Evolutionary conservation across 176 grass and related monocot species (phyloP).

Genomic region (Chloris gayana): DNA sequence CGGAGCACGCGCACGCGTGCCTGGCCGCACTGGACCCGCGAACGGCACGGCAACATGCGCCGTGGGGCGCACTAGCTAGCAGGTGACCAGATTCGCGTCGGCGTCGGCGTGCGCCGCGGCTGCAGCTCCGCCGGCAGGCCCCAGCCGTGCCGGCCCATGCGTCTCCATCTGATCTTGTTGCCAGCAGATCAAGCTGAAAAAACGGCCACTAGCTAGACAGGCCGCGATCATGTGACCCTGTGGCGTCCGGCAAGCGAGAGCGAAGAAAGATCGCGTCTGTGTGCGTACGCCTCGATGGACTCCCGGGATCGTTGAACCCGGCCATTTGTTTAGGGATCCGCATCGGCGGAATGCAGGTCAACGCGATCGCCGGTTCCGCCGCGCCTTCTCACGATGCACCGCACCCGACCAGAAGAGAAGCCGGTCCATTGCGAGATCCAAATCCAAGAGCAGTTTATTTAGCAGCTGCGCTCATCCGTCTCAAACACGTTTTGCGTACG

Average conservation of each 20-base stretch:
- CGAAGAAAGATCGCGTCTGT: no score
- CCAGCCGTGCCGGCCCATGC: background rate
- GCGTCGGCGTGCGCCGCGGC: conserved; percentile 16
- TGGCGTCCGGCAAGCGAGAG: no score
- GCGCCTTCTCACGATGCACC: background rate
- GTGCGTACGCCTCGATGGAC: background rate
- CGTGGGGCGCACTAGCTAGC: conserved; percentile 3
- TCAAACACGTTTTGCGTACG: no score
- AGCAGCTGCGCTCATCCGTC: no score
- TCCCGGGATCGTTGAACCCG: background rate
- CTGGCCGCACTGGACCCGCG: background rate
- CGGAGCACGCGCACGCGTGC: background rate
- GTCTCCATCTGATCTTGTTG: no score
- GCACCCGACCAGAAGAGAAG: no score
- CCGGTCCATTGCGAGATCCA: no score
- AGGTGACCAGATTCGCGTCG: background rate
- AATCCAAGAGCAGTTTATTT: no score
- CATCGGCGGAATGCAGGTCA: background rate
- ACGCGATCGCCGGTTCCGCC: background rate
- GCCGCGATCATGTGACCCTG: no score
- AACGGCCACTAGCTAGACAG: no score
- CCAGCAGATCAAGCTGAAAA: no score
- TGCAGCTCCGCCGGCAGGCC: background rate
- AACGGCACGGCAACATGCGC: background rate
- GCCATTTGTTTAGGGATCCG: background rate